Conservation (phyloP, 768 basidiomycete species). For the Lactifluus subvellereus region DNA sequence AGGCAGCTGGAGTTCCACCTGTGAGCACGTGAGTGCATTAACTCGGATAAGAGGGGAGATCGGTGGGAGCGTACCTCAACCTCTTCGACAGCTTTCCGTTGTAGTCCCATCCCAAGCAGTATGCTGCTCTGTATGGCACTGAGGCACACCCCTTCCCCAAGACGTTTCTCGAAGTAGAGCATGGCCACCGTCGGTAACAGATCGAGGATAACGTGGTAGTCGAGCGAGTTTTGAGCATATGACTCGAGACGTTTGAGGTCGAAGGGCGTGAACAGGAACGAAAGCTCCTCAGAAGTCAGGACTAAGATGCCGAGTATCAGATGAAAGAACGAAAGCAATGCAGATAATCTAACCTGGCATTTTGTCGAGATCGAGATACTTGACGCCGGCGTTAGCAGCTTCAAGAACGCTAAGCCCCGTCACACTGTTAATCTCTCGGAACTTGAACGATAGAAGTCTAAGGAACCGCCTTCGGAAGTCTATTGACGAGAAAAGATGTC, state of each 20-base stretch:
- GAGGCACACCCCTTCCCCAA: slow-evolving; percentile 59
- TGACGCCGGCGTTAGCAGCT: slow-evolving; percentile 62
- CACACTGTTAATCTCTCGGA: slow-evolving; percentile 88
- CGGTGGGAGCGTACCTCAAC: slow-evolving; percentile 55
- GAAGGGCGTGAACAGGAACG: slow-evolving; percentile 74
- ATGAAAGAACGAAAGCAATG: neutral
- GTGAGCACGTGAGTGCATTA: neutral
- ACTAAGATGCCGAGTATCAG: slow-evolving; percentile 39
- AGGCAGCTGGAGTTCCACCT: slow-evolving; percentile 78
- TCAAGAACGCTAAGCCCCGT: slow-evolving; percentile 86
- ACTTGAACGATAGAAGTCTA: slow-evolving; percentile 85
- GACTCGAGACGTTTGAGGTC: slow-evolving; percentile 94
- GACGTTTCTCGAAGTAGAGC: slow-evolving; percentile 78
- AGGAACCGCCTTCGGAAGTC: slow-evolving; percentile 93
- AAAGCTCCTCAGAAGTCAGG: slow-evolving; percentile 45
- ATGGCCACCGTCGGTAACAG: slow-evolving; percentile 74
- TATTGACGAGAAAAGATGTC: slow-evolving; percentile 29
- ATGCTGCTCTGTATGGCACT: slow-evolving; percentile 91
- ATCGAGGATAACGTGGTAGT: slow-evolving; percentile 95
- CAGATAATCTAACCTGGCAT: slow-evolving; percentile 33
- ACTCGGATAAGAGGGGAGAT: neutral
- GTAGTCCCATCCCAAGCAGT: slow-evolving; percentile 81
- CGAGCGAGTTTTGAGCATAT: slow-evolving; percentile 92
- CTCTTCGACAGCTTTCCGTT: slow-evolving; percentile 85
- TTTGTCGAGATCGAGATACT: slow-evolving; percentile 38